A percentile compares a stretch with the other conserved stretches of the same genome.
phyloP scores from a whole-genome alignment of 192 early-diverging fungal genomes.

The Thoreauomyces humboldtii region DNA sequence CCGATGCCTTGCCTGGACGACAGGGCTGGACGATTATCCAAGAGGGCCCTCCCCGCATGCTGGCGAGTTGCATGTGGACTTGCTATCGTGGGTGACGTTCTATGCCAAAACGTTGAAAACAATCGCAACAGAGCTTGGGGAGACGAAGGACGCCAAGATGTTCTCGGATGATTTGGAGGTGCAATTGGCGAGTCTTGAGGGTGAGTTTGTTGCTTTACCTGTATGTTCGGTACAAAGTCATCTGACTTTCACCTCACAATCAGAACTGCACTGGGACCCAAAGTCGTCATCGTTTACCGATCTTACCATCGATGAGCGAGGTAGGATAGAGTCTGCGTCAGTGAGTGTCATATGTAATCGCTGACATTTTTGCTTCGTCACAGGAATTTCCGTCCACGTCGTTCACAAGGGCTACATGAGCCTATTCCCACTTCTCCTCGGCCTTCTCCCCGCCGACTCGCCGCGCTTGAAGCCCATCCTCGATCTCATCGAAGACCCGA shows the following conservation, averaged over 20 bases:
- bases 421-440: conserved; percentile 80
- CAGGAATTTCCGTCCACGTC: conserved; percentile 49
- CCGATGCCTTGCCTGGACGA: background rate
- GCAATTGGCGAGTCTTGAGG: conserved; percentile 42
- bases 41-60: conserved; percentile 68
- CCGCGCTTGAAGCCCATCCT: conserved; percentile 68
- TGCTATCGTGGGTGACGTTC: conserved; percentile 76
- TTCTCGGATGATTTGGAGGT: conserved; percentile 51
- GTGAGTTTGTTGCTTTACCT: conserved; percentile 30
- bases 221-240: conserved; percentile 36
- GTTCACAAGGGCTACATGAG: conserved; percentile 74
- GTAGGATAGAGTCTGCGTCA: conserved; percentile 17
- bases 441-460: conserved; percentile 66
- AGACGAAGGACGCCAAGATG: conserved; percentile 56
- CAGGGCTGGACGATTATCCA: conserved; percentile 91
- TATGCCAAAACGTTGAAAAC: conserved; percentile 49
- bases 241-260: background rate
- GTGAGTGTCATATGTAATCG: no score
- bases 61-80: conserved; percentile 76
- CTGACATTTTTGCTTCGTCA: no score
- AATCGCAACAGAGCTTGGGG: conserved; percentile 57
- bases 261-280: conserved; percentile 71
- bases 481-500: conserved; percentile 72
- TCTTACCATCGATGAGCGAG: conserved; percentile 52
- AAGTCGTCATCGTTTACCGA: conserved; percentile 63